Conservation (phyloP, 23 red algal species). For the Chondrus crispus region DNA sequence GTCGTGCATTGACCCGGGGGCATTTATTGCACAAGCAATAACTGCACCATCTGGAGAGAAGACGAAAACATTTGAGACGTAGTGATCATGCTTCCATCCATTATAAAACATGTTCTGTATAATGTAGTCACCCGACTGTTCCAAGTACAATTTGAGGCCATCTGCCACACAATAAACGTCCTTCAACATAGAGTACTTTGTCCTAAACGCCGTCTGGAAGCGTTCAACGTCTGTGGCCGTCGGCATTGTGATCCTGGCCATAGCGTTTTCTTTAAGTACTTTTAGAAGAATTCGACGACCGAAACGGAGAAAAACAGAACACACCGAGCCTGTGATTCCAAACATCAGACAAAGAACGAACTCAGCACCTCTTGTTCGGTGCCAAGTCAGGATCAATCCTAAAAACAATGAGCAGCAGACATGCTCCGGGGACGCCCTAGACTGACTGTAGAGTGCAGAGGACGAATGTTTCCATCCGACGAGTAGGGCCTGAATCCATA, state of each 20-base stretch:
- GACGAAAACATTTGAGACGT: neutral
- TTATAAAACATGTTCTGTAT: conserved; percentile 9
- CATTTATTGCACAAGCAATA: neutral
- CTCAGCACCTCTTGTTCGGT: neutral
- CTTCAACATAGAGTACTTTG: neutral
- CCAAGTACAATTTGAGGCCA: neutral
- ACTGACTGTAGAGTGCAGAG: neutral
- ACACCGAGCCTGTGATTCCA: neutral
- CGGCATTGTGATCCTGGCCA: neutral
- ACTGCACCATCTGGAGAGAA: neutral
- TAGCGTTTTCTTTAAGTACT: neutral
- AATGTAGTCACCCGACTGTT: neutral
- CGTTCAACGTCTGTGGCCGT: neutral
- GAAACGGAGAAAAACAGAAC: neutral
- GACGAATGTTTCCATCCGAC: neutral
- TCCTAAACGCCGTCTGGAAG: neutral
- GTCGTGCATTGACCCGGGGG: neutral
- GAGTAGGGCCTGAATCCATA: neutral
- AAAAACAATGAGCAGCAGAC: neutral
- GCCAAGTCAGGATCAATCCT: neutral
- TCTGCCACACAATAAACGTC: neutral
- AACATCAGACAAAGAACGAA: conserved; percentile 15
- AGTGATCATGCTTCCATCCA: neutral
- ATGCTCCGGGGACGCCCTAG: neutral
- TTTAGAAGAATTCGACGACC: conserved; percentile 11